Evolutionary conservation across 768 basidiomycete genomes (phyloP), one percentile per base, ranked within the genome.

Genomic region (Leccinum boreale): DNA sequence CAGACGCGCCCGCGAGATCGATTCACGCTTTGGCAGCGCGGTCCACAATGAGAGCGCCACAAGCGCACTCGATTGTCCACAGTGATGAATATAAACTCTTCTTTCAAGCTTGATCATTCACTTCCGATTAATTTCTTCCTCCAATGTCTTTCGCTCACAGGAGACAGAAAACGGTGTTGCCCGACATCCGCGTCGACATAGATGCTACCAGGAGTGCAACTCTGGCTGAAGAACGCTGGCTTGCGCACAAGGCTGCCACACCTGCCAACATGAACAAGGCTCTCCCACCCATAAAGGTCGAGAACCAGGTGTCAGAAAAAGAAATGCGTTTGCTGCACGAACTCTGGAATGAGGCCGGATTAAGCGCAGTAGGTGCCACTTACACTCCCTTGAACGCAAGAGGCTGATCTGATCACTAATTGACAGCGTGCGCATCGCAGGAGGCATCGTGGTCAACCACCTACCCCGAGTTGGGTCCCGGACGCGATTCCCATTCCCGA

Each of bases 271-370:
- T 24, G n/a, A 28, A 55, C 47, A 64, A 60, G 45, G n/a, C 28
- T 4, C 62, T 57, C 19, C 65, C 67, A 28, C 48, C 58, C n/a
- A 46, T 66, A 33, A 53, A 55, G 3, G 29, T 62, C 19, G 71
- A 70, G 53, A 57, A 60, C 11, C 53, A 28, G 14, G 46, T 67
- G 21, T 63, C 70, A 2, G 26, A 23, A 9, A 61, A 57, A 50
- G 70, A 72, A 12, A 58, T 65, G 56, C 17, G 28, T 12, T 50
- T 50, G 35, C 42, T 70, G 19, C 65, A 60, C 45, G 59, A 63
- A 12, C 58, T 65, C 24, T 71, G 70, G 70, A 69, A 71, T 11
- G 70, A 50, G 8, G 66, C 70, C 1, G 62, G 61, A 21, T 42
- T 70, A 8, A 61, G 62, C 39, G 64, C 67, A 11, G 72, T 66